Evolutionary conservation across 352 stramenopile genomes (phyloP).

Genomic region (Peronospora belbahrii): DNA sequence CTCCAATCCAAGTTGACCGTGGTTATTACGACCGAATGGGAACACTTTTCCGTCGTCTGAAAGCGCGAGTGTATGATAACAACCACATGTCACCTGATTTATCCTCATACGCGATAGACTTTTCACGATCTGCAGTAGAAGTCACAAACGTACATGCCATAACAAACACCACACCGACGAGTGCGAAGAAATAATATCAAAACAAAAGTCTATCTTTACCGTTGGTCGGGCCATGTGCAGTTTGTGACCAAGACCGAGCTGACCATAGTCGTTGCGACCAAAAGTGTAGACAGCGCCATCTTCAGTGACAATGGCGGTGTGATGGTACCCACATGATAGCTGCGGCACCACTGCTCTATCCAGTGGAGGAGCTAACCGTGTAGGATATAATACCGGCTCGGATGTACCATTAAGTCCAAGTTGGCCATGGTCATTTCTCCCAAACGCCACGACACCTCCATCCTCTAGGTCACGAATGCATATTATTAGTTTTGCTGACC

Average conservation of each 20-base stretch:
- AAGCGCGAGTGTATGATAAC: conserved; percentile 79
- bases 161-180: not conserved
- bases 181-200: not conserved
- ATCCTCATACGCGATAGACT: conserved; percentile 47
- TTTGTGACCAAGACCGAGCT: conserved; percentile 88
- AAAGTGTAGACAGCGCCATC: conserved; percentile 77
- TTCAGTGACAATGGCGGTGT: conserved; percentile 76
- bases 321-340: conserved; percentile 89
- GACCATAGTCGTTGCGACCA: conserved; percentile 90
- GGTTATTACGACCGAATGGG: conserved; percentile 91
- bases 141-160: not conserved
- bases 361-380: conserved; percentile 40
- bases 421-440: conserved; percentile 91
- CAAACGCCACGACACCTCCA: conserved; percentile 76
- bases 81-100: conserved; percentile 71
- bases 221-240: conserved; percentile 45
- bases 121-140: conserved; percentile 35
- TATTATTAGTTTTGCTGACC: not conserved
- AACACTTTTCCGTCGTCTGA: conserved; percentile 84
- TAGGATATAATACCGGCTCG: conserved; percentile 37
- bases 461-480: conserved; percentile 14
- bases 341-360: conserved; percentile 59
- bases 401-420: conserved; percentile 66
- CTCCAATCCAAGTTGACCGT: conserved; percentile 86
- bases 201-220: conserved; percentile 24